Evolutionary conservation across 805 yeast genomes (phyloP).

Genomic region (Saccharomyces mikatae): DNA sequence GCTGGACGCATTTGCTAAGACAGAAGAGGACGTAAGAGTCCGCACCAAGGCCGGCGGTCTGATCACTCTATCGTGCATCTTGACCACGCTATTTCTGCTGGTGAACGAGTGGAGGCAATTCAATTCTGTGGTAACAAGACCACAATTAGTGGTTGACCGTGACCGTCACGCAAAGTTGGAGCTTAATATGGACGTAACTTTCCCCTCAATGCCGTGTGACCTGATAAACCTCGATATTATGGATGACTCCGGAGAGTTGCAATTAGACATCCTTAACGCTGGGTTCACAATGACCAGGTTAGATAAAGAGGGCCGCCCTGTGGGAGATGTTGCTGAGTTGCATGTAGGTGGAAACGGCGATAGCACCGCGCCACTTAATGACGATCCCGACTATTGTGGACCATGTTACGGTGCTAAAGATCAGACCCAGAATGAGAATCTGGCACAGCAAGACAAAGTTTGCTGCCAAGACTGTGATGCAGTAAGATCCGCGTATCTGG

Average conservation of each 20-base stretch:
- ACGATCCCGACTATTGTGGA: conserved; percentile 56
- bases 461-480: conserved; percentile 86
- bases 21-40: conserved; percentile 87
- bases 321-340: conserved; percentile 35
- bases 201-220: conserved; percentile 83
- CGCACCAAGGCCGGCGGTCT: conserved; percentile 86
- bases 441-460: conserved; percentile 34
- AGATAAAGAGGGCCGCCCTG: conserved; percentile 40
- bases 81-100: conserved; percentile 54
- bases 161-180: conserved; percentile 68
- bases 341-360: conserved; percentile 33
- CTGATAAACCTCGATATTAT: conserved; percentile 72
- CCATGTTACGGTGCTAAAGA: conserved; percentile 81
- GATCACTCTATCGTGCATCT: conserved; percentile 64
- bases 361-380: conserved; percentile 27
- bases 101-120: conserved; percentile 72
- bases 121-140: conserved; percentile 56
- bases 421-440: conserved; percentile 41
- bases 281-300: conserved; percentile 69
- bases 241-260: conserved; percentile 82
- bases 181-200: conserved; percentile 72
- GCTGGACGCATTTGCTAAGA: conserved; percentile 86
- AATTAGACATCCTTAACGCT: conserved; percentile 58
- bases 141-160: conserved; percentile 84
- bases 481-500: conserved; percentile 72